A percentile compares a stretch with the other conserved stretches of the same genome.
Evolutionary conservation across 179 eudicot genomes (phyloP).

Genomic region (Gypsophila paniculata): DNA sequence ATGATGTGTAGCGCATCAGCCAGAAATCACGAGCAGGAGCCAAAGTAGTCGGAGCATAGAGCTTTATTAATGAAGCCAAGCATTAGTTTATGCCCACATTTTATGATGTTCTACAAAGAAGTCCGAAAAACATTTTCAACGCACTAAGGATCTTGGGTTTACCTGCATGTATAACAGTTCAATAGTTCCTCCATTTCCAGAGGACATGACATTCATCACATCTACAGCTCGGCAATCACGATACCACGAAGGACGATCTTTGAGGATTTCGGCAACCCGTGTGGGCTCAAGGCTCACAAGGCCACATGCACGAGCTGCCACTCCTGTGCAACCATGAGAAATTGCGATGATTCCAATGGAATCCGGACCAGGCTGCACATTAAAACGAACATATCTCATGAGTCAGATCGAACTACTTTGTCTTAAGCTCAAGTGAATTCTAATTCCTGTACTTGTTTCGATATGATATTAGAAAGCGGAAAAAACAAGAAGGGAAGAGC

Average conservation of each 20-base stretch:
- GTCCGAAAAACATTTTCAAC: neutral
- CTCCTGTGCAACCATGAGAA: slow-evolving; percentile 50
- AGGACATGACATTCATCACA: slow-evolving; percentile 55
- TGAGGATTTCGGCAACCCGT: slow-evolving; percentile 65
- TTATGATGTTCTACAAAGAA: neutral
- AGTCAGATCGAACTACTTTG: neutral
- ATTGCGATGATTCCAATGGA: slow-evolving; percentile 45
- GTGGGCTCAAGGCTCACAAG: slow-evolving; percentile 48
- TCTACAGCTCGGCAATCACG: slow-evolving; percentile 71
- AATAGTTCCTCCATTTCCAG: slow-evolving; percentile 70
- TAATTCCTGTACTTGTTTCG: too few species aligned
- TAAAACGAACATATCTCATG: neutral
- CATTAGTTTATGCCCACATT: slow-evolving; percentile 15
- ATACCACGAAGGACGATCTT: slow-evolving; percentile 78
- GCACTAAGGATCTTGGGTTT: slow-evolving; percentile 6
- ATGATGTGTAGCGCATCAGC: slow-evolving; percentile 73
- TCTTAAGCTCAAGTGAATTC: neutral
- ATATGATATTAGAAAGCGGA: too few species aligned
- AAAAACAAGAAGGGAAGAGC: neutral
- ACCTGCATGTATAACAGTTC: slow-evolving; percentile 84
- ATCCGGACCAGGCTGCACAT: slow-evolving; percentile 47
- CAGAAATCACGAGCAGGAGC: slow-evolving; percentile 88
- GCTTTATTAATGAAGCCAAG: slow-evolving; percentile 37
- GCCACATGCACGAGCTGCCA: slow-evolving; percentile 54
- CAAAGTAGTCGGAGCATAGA: slow-evolving; percentile 75